Evolutionary conservation across 2,329 filamentous ascomycete species (phyloP).

Genomic region (Colletotrichum zoysiae): DNA sequence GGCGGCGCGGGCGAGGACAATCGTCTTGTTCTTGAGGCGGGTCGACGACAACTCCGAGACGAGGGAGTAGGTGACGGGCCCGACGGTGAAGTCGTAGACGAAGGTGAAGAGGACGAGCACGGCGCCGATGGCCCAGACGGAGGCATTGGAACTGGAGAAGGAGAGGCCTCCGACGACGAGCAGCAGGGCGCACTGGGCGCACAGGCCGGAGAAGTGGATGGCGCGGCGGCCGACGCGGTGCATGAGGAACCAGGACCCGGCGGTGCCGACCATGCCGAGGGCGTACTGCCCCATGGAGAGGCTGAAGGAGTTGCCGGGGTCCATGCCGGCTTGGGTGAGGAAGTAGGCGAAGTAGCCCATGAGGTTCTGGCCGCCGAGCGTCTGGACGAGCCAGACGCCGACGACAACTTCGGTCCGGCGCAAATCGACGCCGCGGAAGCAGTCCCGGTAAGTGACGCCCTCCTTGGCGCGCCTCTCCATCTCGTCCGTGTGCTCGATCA

Average conservation of each 20-base stretch:
- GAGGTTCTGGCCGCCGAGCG: slow-evolving; percentile 61
- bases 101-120: slow-evolving; percentile 66
- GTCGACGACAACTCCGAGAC: slow-evolving; percentile 66
- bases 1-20: slow-evolving; percentile 62
- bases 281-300: slow-evolving; percentile 62
- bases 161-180: slow-evolving; percentile 56
- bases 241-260: slow-evolving; percentile 65
- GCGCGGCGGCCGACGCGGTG: slow-evolving; percentile 61
- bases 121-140: slow-evolving; percentile 58
- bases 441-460: slow-evolving; percentile 62
- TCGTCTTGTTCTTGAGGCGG: slow-evolving; percentile 66
- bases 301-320: slow-evolving; percentile 57
- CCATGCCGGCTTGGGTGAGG: slow-evolving; percentile 60
- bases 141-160: slow-evolving; percentile 50
- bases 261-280: slow-evolving; percentile 64
- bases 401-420: slow-evolving; percentile 67
- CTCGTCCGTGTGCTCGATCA: slow-evolving; percentile 68
- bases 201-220: slow-evolving; percentile 62
- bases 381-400: slow-evolving; percentile 63
- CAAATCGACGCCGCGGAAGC: slow-evolving; percentile 65
- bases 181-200: slow-evolving; percentile 55
- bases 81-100: slow-evolving; percentile 67
- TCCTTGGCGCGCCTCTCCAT: slow-evolving; percentile 58
- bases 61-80: slow-evolving; percentile 65
- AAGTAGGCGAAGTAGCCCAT: slow-evolving; percentile 50